Base-by-base conservation (phyloP, 306 rosid genomes). In the Astragalus glycyphyllos region DNA sequence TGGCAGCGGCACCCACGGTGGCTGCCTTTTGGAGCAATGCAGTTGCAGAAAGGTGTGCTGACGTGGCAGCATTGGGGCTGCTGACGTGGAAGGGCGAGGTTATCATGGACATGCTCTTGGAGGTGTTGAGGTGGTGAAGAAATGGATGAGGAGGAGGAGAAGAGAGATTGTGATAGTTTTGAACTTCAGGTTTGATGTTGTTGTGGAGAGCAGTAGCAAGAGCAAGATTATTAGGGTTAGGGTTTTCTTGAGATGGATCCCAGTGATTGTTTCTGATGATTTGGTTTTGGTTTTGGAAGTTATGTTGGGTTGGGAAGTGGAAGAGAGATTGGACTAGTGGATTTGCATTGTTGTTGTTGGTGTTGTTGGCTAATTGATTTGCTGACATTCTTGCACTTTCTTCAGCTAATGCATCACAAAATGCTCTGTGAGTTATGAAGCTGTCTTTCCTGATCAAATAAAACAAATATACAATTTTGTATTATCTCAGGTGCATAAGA, bases 391-490 rank as follows among this genome's bases (percentile, higher is more conserved):
- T 83, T 42, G 96, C 96, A 80, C 90, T 94, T 70, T 94, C 99
- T 84, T 94, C 92, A 7, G 99, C 99, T 69, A 94, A 74, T 29
- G 97, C 97, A 80, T 94, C 97, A 61, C 99, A 95, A 58, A 91
- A 95, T 45, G 99, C 99, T 82, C 97, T 83, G 40, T 95, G 99
- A 37, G 97, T 95, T 65, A 95, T 78, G 89, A 91, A 91, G 84
- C 96, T 89, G 79, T 95, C 99, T 80, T 95, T 95, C 96, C 99
- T 95, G 84, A 37, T 58, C 9, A 1, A 15, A 44, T 62, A 3
- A 49, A 38, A 62, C 49, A 38, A 26, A 20, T 11, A 23, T 11
- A 11, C 16, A 47, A 65, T 9, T 1, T 66, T 48, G 4, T 31
- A 13, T 65, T 23, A 63, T 44, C 54, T 13, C 7, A 5, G 7